phyloP scores from a whole-genome alignment of 768 basidiomycete genomes.

The Arthromyces matolae region DNA sequence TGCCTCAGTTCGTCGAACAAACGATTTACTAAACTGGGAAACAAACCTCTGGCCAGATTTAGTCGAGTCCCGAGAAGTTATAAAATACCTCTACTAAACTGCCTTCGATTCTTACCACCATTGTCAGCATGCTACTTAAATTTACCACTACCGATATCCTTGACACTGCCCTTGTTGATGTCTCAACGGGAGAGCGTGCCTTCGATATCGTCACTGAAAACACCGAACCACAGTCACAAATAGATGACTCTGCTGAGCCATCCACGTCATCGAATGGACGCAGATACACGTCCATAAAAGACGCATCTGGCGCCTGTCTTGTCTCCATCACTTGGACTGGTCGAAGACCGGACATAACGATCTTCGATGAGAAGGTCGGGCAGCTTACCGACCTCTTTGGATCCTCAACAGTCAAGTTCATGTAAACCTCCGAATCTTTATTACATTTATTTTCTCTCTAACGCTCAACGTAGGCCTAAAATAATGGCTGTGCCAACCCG shows the following conservation, averaged over 20 bases:
- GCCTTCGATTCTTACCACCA: neutral
- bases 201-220: slow-evolving; percentile 48
- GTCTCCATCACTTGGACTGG: slow-evolving; percentile 54
- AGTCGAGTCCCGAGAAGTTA: slow-evolving; percentile 20
- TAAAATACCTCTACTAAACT: slow-evolving; percentile 13
- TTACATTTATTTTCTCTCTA: neutral
- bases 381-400: slow-evolving; percentile 56
- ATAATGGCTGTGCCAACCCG: slow-evolving; percentile 57
- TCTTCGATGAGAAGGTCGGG: slow-evolving; percentile 49
- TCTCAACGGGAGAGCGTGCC: slow-evolving; percentile 44
- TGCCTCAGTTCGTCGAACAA: slow-evolving; percentile 31
- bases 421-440: slow-evolving; percentile 33
- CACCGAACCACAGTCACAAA: slow-evolving; percentile 21
- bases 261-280: slow-evolving; percentile 10
- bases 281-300: slow-evolving; percentile 42
- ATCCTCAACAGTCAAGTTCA: slow-evolving; percentile 48
- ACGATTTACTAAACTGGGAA: slow-evolving; percentile 44
- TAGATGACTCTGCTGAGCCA: neutral
- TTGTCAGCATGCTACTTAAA: slow-evolving; percentile 48
- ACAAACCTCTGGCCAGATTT: slow-evolving; percentile 38
- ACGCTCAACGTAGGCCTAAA: slow-evolving; percentile 41
- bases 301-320: slow-evolving; percentile 36
- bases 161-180: slow-evolving; percentile 50
- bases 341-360: slow-evolving; percentile 46
- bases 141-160: slow-evolving; percentile 58